Conservation (phyloP, 257 asterid genomes). For the Scutellaria minor region DNA sequence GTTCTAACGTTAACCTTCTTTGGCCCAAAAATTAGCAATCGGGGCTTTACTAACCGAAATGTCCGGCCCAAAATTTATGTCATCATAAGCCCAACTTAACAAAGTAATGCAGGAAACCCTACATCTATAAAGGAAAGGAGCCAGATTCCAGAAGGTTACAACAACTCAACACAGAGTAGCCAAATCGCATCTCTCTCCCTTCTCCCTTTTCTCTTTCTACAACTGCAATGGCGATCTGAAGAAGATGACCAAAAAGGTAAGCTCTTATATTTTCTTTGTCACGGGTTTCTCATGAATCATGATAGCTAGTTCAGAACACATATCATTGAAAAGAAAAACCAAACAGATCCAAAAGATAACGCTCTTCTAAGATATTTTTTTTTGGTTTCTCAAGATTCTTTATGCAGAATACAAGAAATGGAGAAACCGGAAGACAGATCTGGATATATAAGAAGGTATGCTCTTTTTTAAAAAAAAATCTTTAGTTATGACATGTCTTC, state of each 20-base stretch:
- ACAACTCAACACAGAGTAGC: constrained; percentile 31
- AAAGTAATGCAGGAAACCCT: constrained; percentile 35
- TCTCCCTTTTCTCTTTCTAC: constrained; percentile 31
- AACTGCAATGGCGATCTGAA: constrained; percentile 15
- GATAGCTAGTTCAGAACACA: constrained; percentile 18
- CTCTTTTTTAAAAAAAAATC: neutral
- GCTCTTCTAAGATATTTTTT: constrained; percentile 10
- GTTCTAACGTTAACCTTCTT: constrained; percentile 11
- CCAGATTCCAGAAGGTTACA: constrained; percentile 4
- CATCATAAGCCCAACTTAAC: constrained; percentile 29
- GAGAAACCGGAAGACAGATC: constrained; percentile 6
- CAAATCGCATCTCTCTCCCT: constrained; percentile 26
- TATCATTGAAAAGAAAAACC: neutral
- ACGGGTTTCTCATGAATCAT: constrained; percentile 21
- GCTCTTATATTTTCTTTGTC: constrained; percentile 16
- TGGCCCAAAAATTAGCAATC: constrained; percentile 28
- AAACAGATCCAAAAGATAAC: neutral
- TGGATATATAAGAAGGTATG: constrained; percentile 27
- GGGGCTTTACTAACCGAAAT: constrained; percentile 23
- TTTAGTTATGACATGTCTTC: constrained; percentile 23
- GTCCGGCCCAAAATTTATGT: constrained; percentile 32
- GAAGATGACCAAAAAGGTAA: constrained; percentile 23
- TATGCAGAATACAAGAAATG: constrained; percentile 3
- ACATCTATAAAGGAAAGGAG: constrained; percentile 9
- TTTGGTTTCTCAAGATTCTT: constrained; percentile 20